A percentile compares a stretch with the other conserved stretches of the same genome.
Evolutionary conservation across 176 grass and related monocot species (phyloP).

Genomic region (Dendrocalamus sinicus): DNA sequence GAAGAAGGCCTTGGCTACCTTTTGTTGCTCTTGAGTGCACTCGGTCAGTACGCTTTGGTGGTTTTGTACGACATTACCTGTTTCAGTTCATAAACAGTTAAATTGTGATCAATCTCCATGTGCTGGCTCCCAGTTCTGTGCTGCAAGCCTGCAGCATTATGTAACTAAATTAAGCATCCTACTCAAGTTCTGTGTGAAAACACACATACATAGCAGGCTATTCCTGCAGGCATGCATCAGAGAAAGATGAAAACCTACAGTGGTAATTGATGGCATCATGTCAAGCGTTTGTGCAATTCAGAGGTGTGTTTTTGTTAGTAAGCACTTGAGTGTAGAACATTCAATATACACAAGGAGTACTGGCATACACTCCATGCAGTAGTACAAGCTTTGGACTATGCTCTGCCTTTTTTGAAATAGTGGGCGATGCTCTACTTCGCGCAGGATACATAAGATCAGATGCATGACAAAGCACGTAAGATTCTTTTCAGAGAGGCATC

Average conservation of each 20-base stretch:
- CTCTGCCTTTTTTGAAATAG: background rate
- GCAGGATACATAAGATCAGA: slow-evolving; percentile 37
- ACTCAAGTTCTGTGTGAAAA: background rate
- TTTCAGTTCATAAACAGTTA: background rate
- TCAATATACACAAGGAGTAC: background rate
- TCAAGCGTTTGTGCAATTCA: background rate
- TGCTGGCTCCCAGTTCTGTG: background rate
- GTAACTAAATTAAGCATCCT: background rate
- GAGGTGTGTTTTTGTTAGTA: background rate
- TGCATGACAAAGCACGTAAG: slow-evolving; percentile 8
- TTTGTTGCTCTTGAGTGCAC: too few relatives aligned
- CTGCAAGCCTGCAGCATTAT: background rate
- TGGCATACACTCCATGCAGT: background rate
- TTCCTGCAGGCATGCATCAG: too few relatives aligned
- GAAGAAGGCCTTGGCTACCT: too few relatives aligned
- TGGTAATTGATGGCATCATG: background rate
- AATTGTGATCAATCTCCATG: background rate
- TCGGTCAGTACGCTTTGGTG: too few relatives aligned
- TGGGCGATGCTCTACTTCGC: slow-evolving; percentile 33
- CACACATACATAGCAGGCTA: background rate
- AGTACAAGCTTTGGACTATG: background rate
- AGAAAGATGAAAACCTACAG: background rate
- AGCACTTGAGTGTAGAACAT: background rate
- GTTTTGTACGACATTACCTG: background rate
- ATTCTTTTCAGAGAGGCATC: background rate